These are phyloP conservation scores for Monosporascus ibericus DNA, from an alignment of 2,329 filamentous ascomycete genomes.

Conservation along the genomic window DNA sequence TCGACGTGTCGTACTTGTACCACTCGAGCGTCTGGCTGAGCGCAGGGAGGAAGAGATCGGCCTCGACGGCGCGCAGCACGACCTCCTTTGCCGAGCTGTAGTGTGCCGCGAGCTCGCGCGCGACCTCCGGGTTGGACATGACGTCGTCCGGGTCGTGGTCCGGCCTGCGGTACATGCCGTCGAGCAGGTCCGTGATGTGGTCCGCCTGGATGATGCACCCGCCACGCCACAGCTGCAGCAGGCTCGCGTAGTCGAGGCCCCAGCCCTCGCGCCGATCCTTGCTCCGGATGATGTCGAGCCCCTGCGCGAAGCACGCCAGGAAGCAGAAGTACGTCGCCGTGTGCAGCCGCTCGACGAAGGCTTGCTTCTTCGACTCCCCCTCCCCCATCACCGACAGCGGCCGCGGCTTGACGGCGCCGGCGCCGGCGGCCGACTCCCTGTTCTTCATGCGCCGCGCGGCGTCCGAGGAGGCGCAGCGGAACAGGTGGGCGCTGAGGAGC, in stretches of 20 bases:
- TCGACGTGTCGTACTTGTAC: slow-evolving; percentile 56
- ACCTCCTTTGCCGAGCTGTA: slow-evolving; percentile 49
- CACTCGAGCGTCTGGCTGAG: slow-evolving; percentile 60
- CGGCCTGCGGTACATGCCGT: slow-evolving; percentile 33
- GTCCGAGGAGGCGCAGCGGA: slow-evolving; percentile 59
- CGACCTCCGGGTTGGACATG: slow-evolving; percentile 37
- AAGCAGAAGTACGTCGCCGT: slow-evolving; percentile 56
- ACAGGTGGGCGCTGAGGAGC: slow-evolving; percentile 54
- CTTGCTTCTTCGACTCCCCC: slow-evolving; percentile 25
- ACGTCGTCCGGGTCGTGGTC: slow-evolving; percentile 38
- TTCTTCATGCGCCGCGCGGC: slow-evolving; percentile 47
- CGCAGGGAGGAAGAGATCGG: slow-evolving; percentile 54
- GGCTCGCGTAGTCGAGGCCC: slow-evolving; percentile 45
- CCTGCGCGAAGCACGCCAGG: slow-evolving; percentile 58
- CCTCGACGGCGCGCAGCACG: slow-evolving; percentile 46
- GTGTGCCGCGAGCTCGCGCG: slow-evolving; percentile 44
- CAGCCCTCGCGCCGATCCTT: slow-evolving; percentile 54
- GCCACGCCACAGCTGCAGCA: slow-evolving; percentile 59
- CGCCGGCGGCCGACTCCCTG: slow-evolving; percentile 36
- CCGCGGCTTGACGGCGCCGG: slow-evolving; percentile 20
- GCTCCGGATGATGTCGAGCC: slow-evolving; percentile 56
- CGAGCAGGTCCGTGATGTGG: slow-evolving; percentile 55
- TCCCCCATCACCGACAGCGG: slow-evolving; percentile 13
- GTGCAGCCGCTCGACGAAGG: slow-evolving; percentile 52
- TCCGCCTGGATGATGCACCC: slow-evolving; percentile 69